Conservation (phyloP, 148 eudicot species). For the Fagopyrum homotropicum region DNA sequence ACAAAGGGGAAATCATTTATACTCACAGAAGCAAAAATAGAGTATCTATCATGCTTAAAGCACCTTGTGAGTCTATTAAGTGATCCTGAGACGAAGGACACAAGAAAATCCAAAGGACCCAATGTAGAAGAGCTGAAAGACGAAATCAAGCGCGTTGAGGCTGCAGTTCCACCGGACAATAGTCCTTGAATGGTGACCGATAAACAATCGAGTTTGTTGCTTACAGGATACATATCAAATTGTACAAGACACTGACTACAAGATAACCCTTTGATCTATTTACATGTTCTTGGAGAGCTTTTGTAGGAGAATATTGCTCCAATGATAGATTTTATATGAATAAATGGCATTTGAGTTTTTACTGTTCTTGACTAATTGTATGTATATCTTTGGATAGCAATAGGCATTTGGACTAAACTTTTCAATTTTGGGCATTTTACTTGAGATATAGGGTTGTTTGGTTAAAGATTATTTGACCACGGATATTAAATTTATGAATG, state of each 20-base stretch:
- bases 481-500: too few species aligned
- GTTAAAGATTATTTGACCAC: too few species aligned
- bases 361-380: not conserved
- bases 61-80: slow-evolving; percentile 29
- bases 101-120: slow-evolving; percentile 15
- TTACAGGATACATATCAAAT: not conserved
- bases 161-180: slow-evolving; percentile 18
- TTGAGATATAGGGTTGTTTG: too few species aligned
- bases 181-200: not conserved
- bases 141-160: slow-evolving; percentile 48
- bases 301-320: not conserved
- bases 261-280: not conserved
- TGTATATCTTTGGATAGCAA: not conserved
- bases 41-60: slow-evolving; percentile 56
- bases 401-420: not conserved
- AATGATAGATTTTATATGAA: not conserved
- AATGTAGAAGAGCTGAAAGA: slow-evolving; percentile 37
- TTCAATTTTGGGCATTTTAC: too few species aligned
- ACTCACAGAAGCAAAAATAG: slow-evolving; percentile 32
- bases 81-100: slow-evolving; percentile 13
- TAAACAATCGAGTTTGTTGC: not conserved
- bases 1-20: slow-evolving; percentile 23
- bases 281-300: not conserved
- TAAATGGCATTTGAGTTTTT: not conserved
- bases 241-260: not conserved